These are phyloP conservation scores for Cyclotella cryptica DNA, from an alignment of 108 stramenopile species.

Conservation along the genomic window DNA sequence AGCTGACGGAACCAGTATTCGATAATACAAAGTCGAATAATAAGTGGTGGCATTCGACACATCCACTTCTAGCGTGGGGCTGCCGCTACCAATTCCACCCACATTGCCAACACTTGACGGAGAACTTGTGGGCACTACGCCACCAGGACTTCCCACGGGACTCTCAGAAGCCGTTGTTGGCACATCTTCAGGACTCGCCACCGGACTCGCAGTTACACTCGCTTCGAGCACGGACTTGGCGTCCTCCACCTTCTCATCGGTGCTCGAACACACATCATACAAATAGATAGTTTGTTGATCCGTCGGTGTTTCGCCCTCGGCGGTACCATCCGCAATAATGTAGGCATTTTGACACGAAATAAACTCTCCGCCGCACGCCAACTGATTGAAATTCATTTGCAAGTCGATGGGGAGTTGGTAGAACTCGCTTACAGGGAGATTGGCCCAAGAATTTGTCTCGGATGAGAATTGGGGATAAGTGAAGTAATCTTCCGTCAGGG, in stretches of 20 bases:
- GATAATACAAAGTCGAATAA: conserved; percentile 2
- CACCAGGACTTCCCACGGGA: neutral
- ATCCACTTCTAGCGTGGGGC: neutral
- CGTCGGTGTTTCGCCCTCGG: conserved; percentile 9
- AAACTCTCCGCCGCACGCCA: conserved; percentile 38
- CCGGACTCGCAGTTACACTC: neutral
- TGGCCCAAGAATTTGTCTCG: neutral
- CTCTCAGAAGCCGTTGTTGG: neutral
- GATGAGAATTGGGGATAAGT: conserved; percentile 18
- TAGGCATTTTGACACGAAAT: conserved; percentile 32
- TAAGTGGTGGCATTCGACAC: neutral
- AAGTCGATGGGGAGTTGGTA: conserved; percentile 15
- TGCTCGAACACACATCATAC: conserved; percentile 29
- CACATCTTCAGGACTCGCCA: neutral
- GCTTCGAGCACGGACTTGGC: neutral
- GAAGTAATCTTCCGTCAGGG: conserved; percentile 19
- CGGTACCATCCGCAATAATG: conserved; percentile 22
- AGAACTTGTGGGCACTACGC: neutral
- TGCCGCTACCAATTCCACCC: neutral
- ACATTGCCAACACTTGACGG: neutral
- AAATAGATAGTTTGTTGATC: conserved; percentile 37
- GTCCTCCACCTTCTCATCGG: conserved; percentile 11
- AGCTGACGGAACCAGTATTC: neutral
- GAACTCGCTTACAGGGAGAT: conserved; percentile 27
- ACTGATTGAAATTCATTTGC: conserved; percentile 26